Evolutionary conservation across 2,329 filamentous ascomycete genomes (phyloP), one percentile per base, ranked within the genome.

Genomic region (Catunica adiposa): DNA sequence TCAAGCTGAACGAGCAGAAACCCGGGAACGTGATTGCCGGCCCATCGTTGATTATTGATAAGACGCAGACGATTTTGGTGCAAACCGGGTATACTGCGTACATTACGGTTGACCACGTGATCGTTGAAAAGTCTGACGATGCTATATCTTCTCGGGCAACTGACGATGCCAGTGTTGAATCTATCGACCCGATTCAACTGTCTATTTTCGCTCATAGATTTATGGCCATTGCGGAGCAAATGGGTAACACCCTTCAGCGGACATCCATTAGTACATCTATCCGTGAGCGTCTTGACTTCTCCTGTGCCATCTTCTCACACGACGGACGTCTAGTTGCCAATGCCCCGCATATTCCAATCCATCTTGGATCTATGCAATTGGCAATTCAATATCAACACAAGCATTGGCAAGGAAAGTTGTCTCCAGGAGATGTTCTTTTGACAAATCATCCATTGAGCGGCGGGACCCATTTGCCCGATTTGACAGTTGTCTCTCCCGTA

Each of bases 211-310:
- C 80, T 0, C 84, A 89, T 65, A 75, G 85, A 2, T 90, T 90
- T 68, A 89, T 89, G 85, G 80, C 82, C 2, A 86, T 89, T 59
- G 86, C 86, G 0, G 86, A 89, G 66, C 85, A 89, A 63, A 89
- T 89, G 84, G 85, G 86, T 0, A 74, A 82, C 53, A 82, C 83
- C 2, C 67, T 90, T n/a, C 83, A 89, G 63, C 88, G 88, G 68
- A 88, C 84, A 0, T 82, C 80, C 61, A 82, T 89, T 14, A 83
- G 78, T 56, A 86, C 82, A 0, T 89, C 89, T 61, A 84, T 89
- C 65, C 85, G 90, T 62, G 86, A 90, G 64, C 77, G 85, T 2
- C 73, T 90, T 1, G 86, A 90, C 63, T 90, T 89, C 63, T 87
- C 83, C 1, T 90, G 86, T 61, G 86, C 86, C 1, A 71, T 90